phyloP scores from a whole-genome alignment of 352 stramenopile genomes.

The Bremia lactucae region DNA sequence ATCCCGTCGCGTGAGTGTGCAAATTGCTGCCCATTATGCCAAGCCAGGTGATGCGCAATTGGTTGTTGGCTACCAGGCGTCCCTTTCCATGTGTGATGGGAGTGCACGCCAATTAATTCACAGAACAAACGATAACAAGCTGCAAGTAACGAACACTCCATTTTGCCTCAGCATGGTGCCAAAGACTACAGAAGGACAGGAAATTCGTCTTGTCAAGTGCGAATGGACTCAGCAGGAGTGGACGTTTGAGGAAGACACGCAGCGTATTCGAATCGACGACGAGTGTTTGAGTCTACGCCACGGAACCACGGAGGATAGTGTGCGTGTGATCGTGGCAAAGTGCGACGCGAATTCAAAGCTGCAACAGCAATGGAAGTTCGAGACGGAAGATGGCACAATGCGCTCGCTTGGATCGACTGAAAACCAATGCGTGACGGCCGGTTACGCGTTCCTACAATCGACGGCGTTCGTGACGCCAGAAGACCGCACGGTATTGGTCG shows the following conservation, averaged over 20 bases:
- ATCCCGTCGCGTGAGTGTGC: conserved; percentile 41
- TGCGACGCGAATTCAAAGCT: conserved; percentile 28
- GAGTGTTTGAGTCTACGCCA: conserved; percentile 64
- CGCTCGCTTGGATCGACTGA: conserved; percentile 24
- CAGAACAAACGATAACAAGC: conserved; percentile 51
- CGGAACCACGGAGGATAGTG: conserved; percentile 40
- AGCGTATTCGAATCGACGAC: conserved; percentile 44
- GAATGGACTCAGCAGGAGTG: conserved; percentile 55
- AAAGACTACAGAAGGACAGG: conserved; percentile 39
- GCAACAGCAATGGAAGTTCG: conserved; percentile 56
- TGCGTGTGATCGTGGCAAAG: conserved; percentile 37
- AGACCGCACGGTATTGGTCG: conserved; percentile 65
- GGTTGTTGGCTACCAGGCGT: conserved; percentile 35
- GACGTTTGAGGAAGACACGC: conserved; percentile 35
- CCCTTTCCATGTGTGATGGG: conserved; percentile 37
- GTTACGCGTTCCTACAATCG: conserved; percentile 66
- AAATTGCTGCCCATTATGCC: conserved; percentile 33
- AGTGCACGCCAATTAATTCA: conserved; percentile 49
- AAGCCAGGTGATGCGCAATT: conserved; percentile 48
- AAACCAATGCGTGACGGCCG: conserved; percentile 67
- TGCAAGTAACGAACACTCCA: conserved; percentile 47
- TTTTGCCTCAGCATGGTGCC: conserved; percentile 51
- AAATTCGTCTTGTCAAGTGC: conserved; percentile 60
- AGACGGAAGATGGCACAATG: conserved; percentile 35
- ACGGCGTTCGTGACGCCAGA: conserved; percentile 59